Evolutionary conservation across 2,329 filamentous ascomycete genomes (phyloP), one percentile per base, ranked within the genome.

Genomic region (Phymatotrichopsis omnivora): DNA sequence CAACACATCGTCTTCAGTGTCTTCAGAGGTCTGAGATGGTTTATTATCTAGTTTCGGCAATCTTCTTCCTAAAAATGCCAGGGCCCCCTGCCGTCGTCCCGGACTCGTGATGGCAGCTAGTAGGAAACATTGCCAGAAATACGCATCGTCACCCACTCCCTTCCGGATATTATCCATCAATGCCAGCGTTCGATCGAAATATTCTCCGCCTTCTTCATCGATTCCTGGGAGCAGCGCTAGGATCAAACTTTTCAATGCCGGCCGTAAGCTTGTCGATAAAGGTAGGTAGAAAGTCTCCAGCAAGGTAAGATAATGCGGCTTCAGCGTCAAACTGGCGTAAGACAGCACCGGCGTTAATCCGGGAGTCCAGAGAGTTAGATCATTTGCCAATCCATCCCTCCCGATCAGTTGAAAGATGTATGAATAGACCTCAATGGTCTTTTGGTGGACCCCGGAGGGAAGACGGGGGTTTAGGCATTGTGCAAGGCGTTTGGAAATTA

Each of bases 111-210:
- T 91, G 14, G 85, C 82, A 7, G 89, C 85, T 14, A 98, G 68
- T 59, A 98, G 96, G 60, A 98, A 82, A 62, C 86, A 95, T 66
- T 98, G 91, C 91, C 91, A 98, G 63, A 96, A 98, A 63, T 91
- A 95, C 74, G 75, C 28, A 64, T 70, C 44, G 62, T 64, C 24
- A 65, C 75, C 53, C 69, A 70, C 42, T 64, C 67, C 53, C 73
- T 66, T 67, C 46, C 78, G 71, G 57, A 86, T 74, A 36, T 75
- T 73, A 47, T 91, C 81, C 35, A 96, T 62, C 7, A 94, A 75
- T 47, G 74, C 75, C 45, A 94, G 63, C 2, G 87, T 93, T 42
- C 83, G 75, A 52, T 96, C 89, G 62, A 96, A 98, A 61, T 98
- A 93, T 61, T 98, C 91, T 55, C 87, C 93, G 7, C 85, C 93